These are phyloP conservation scores for Arctostaphylos glauca DNA, from an alignment of 148 eudicot genomes.

Conservation along the genomic window DNA sequence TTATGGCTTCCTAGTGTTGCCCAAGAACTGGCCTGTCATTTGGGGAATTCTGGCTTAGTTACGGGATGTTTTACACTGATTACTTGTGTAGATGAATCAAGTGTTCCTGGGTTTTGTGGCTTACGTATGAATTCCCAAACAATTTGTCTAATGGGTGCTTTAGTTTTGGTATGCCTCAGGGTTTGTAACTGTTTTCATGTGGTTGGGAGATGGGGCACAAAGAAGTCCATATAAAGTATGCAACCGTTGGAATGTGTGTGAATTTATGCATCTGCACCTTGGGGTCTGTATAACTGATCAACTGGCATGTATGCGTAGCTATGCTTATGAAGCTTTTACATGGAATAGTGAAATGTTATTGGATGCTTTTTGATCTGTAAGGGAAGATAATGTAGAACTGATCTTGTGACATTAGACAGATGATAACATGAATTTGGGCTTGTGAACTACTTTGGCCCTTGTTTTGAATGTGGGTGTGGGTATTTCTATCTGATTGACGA, in stretches of 20 bases:
- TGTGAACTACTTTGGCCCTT: not conserved
- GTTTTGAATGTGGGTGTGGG: not conserved
- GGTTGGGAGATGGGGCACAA: not conserved
- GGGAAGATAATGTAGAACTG: not conserved
- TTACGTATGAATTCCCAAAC: too few relatives aligned
- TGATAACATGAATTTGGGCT: not conserved
- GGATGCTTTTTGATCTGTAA: not conserved
- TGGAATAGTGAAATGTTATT: not conserved
- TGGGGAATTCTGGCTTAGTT: not conserved
- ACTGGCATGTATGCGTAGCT: not conserved
- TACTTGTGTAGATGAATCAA: not conserved
- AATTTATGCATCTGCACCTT: too few relatives aligned
- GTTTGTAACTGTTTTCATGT: not conserved
- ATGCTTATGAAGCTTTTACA: constrained; percentile 6
- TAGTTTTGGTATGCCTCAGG: not conserved
- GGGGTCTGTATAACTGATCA: not conserved
- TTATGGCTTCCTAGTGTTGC: not conserved
- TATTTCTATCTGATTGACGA: not conserved
- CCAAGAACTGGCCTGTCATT: not conserved
- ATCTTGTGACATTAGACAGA: not conserved
- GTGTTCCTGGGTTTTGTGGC: not conserved
- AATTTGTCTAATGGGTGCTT: too few relatives aligned
- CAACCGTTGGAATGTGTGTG: too few relatives aligned
- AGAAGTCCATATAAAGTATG: not conserved
- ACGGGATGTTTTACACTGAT: not conserved